Evolutionary conservation across 2,329 filamentous ascomycete genomes (phyloP), one percentile per base, ranked within the genome.

Genomic region (Eutypella sp.): DNA sequence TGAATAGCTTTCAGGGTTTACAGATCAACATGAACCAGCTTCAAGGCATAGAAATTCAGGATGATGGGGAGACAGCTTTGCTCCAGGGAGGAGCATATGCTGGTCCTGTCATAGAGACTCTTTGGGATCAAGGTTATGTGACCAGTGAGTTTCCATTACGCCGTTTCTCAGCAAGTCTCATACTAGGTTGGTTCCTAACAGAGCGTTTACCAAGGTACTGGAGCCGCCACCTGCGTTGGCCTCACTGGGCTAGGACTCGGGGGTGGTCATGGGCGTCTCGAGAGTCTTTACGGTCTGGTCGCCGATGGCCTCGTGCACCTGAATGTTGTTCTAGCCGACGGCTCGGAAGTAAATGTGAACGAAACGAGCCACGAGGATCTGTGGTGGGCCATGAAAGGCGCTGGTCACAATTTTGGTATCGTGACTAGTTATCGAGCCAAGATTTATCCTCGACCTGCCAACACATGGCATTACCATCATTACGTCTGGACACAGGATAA

Each of bases 1-100:
- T 58, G 5, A 34, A 33, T 10, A 39, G 39, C 11, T 54, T 59
- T 43, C 46, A 44, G 9, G 57, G 55, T 10, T 45, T 60, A n/a
- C 40, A 52, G 25, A 58, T 60, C 25, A 44, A 52, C 20, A 19
- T 59, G 29, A 20, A n/a, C 5, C 15, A 46, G 4, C 50, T 59
- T 2, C 31, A 46, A 2, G 44, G 27, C 38, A 53, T 59, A 11
- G 24, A 25, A 5, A 44, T 46, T 10, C n/a, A 38, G 3, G 7
- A 40, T 13, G 37, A 42, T 20, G 44, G 33, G 16, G 36, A 47
- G 38, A 13, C 41, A n/a, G 46, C 42, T 13, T 46, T 40, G 46
- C 20, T 49, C n/a, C 34, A 39, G 27, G 50, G 40, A 15, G 49
- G 49, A 22, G 23, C 29, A 10, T 37, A 40, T 9, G 44, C 25